These are phyloP conservation scores for Ustilago shanxiensis DNA, from an alignment of 1,284 basidiomycete species.

Conservation along the genomic window DNA sequence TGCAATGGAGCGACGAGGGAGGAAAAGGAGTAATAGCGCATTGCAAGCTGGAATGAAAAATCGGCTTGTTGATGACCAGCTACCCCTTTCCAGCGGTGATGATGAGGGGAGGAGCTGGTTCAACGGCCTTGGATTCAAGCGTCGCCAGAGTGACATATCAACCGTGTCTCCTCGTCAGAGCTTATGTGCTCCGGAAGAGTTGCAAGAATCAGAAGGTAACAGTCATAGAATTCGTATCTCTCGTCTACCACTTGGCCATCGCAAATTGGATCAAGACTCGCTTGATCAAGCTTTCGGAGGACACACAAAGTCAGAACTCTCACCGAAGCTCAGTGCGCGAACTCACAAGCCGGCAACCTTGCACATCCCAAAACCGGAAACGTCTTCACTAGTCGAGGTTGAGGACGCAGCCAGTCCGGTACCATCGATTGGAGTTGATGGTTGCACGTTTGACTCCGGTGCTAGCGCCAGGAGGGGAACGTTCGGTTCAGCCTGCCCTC, in stretches of 20 bases:
- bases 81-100: neutral
- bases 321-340: neutral
- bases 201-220: neutral
- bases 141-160: slow-evolving; percentile 19
- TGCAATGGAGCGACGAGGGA: slow-evolving; percentile 15
- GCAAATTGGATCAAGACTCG: slow-evolving; percentile 8
- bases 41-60: neutral
- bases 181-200: neutral
- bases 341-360: slow-evolving; percentile 19
- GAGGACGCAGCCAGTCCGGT: slow-evolving; percentile 1
- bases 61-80: slow-evolving; percentile 13
- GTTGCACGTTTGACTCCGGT: neutral
- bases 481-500: slow-evolving; percentile 15
- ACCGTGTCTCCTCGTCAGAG: neutral
- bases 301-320: neutral
- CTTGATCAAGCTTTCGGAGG: slow-evolving; percentile 30
- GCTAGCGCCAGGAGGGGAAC: slow-evolving; percentile 13
- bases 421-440: slow-evolving; percentile 1
- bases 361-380: neutral
- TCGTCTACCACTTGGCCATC: slow-evolving; percentile 22
- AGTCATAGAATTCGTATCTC: slow-evolving; percentile 18
- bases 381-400: neutral
- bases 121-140: slow-evolving; percentile 6
- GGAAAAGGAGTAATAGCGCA: slow-evolving; percentile 28
- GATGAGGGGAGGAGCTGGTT: slow-evolving; percentile 6